phyloP scores from a whole-genome alignment of 163 green algal species.

The Chlorella variabilis region DNA sequence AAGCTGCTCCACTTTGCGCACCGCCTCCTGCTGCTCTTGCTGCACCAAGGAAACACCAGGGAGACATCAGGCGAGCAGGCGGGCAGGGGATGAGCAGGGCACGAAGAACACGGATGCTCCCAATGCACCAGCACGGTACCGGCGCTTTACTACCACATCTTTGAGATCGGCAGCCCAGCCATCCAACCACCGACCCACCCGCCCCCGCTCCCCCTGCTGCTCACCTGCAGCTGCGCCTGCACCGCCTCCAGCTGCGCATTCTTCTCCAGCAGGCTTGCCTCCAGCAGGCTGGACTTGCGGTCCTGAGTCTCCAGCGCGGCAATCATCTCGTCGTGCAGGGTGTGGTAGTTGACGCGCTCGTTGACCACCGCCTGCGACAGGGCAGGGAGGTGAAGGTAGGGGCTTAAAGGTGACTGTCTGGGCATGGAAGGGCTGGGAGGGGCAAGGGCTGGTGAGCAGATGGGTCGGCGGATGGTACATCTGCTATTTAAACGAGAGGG shows the following conservation, averaged over 20 bases:
- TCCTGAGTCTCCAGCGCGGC: conserved; percentile 42
- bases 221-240: conserved; percentile 40
- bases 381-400: background rate
- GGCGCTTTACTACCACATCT: too few species aligned
- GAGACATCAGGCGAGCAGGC: too few species aligned
- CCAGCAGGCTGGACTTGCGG: conserved; percentile 38
- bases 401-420: too few species aligned
- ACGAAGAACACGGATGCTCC: too few species aligned
- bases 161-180: background rate
- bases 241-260: conserved; percentile 55
- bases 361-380: conserved; percentile 66
- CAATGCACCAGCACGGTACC: too few species aligned
- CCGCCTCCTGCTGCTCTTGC: background rate
- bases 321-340: conserved; percentile 44
- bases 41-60: background rate
- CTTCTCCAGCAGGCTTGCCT: conserved; percentile 58
- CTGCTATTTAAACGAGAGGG: too few species aligned
- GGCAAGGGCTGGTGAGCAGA: too few species aligned
- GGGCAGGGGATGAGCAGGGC: too few species aligned
- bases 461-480: too few species aligned
- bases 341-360: conserved; percentile 66
- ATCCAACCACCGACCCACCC: background rate
- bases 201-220: background rate
- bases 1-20: background rate
- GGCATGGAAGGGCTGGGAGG: too few species aligned